Evolutionary conservation across 768 basidiomycete species (phyloP).

Genomic region (Strobilomyces dryophilus): DNA sequence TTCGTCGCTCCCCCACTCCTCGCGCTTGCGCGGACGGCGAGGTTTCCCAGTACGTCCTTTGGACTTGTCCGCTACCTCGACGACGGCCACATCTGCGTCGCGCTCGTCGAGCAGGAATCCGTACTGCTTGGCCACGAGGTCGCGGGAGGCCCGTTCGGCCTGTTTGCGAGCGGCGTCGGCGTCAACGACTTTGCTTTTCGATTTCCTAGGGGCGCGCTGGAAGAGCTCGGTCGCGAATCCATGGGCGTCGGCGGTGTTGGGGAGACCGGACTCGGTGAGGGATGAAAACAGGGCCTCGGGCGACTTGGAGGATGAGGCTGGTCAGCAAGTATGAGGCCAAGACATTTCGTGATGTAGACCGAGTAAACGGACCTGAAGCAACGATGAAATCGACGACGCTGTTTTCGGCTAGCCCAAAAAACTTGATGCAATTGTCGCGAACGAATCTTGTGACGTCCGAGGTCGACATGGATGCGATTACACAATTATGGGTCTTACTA

Average conservation of each 20-base stretch:
- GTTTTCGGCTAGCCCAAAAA: slow-evolving; percentile 80
- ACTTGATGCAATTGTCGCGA: slow-evolving; percentile 76
- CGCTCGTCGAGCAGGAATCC: slow-evolving; percentile 86
- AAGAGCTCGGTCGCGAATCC: slow-evolving; percentile 77
- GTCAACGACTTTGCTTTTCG: slow-evolving; percentile 56
- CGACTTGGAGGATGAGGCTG: slow-evolving; percentile 78
- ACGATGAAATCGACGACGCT: slow-evolving; percentile 85
- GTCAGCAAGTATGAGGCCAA: slow-evolving; percentile 1
- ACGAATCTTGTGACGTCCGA: slow-evolving; percentile 63
- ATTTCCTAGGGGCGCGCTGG: slow-evolving; percentile 70
- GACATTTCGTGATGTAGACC: background rate
- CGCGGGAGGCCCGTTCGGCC: slow-evolving; percentile 72
- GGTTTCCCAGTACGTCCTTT: slow-evolving; percentile 36
- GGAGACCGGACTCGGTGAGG: slow-evolving; percentile 74
- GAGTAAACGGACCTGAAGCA: slow-evolving; percentile 60
- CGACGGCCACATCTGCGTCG: slow-evolving; percentile 43
- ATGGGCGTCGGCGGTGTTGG: slow-evolving; percentile 76
- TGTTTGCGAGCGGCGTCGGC: slow-evolving; percentile 50
- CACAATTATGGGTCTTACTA: background rate
- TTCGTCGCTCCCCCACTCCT: slow-evolving; percentile 92
- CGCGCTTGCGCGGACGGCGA: slow-evolving; percentile 71
- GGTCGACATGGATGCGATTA: slow-evolving; percentile 45
- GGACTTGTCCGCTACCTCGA: slow-evolving; percentile 32
- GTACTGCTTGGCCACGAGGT: slow-evolving; percentile 68
- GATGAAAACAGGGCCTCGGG: slow-evolving; percentile 73